phyloP scores from a whole-genome alignment of 140 eudicot genomes.

The Erigeron philadelphicus region DNA sequence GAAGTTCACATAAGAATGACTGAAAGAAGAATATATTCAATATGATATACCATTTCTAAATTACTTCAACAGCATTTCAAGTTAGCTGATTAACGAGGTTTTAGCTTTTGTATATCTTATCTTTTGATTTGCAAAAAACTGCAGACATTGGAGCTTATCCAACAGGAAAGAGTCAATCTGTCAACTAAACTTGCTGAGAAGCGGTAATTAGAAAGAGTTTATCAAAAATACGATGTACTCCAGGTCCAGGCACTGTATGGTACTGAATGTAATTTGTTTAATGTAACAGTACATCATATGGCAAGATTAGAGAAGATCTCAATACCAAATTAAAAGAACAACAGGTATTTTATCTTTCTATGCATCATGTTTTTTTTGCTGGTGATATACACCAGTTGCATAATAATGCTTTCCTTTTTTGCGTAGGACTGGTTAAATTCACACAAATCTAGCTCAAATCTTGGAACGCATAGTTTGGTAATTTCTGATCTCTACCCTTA shows the following conservation, averaged over 20 bases:
- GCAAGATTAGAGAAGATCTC: constrained; percentile 50
- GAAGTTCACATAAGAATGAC: neutral
- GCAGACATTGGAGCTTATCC: constrained; percentile 77
- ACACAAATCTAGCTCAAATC: constrained; percentile 31
- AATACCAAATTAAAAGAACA: constrained; percentile 46
- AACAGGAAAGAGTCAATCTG: constrained; percentile 57
- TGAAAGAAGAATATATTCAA: neutral
- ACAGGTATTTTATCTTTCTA: constrained; percentile 40
- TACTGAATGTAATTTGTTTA: constrained; percentile 19
- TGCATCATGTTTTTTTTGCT: constrained; percentile 12
- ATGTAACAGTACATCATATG: constrained; percentile 55
- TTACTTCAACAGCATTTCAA: constrained; percentile 13
- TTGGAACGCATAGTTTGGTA: constrained; percentile 36
- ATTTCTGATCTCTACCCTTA: constrained; percentile 19
- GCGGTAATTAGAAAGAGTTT: constrained; percentile 41
- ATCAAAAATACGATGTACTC: constrained; percentile 20
- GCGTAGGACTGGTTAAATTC: constrained; percentile 52
- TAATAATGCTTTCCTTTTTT: constrained; percentile 16
- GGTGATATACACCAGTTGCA: constrained; percentile 18
- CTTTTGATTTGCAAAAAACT: constrained; percentile 19
- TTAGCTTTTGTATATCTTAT: constrained; percentile 7
- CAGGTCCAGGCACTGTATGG: constrained; percentile 1
- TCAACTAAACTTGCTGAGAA: constrained; percentile 52
- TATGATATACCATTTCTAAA: neutral
- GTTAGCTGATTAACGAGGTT: constrained; percentile 10